Conservation (phyloP, 352 stramenopile genomes). For the Phytopythium montanum region DNA sequence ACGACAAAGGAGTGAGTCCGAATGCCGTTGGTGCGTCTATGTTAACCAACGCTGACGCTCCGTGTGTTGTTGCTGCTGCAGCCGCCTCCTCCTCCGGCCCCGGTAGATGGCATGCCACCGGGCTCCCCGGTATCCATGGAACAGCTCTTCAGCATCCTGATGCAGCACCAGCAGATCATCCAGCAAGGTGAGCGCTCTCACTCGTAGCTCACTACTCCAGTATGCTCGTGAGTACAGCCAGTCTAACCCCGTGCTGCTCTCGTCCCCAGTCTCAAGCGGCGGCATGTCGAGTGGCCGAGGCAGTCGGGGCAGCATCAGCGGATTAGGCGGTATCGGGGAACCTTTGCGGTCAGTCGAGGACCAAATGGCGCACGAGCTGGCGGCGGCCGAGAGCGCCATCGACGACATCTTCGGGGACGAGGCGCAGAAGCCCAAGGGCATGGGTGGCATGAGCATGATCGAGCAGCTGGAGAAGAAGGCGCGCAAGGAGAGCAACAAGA, state of each 20-base stretch:
- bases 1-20: conserved; percentile 65
- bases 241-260: background rate
- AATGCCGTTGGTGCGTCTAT: background rate
- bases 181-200: conserved; percentile 57
- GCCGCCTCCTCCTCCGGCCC: conserved; percentile 17
- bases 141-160: conserved; percentile 82
- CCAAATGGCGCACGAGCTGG: conserved; percentile 81
- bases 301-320: conserved; percentile 15
- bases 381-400: conserved; percentile 70
- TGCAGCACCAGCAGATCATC: conserved; percentile 88
- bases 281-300: conserved; percentile 16
- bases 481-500: conserved; percentile 84
- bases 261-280: conserved; percentile 38
- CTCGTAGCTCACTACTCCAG: too few species aligned
- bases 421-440: conserved; percentile 54
- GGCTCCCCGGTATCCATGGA: conserved; percentile 75
- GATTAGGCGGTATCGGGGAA: conserved; percentile 4
- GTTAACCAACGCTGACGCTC: background rate
- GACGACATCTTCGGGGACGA: conserved; percentile 86
- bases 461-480: conserved; percentile 87
- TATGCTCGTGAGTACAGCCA: background rate
- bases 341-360: conserved; percentile 59
- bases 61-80: conserved; percentile 33
- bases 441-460: conserved; percentile 84
- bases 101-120: conserved; percentile 12